These are phyloP conservation scores for Ramalina intermedia DNA, from an alignment of 495 filamentous ascomycete species.

Conservation along the genomic window DNA sequence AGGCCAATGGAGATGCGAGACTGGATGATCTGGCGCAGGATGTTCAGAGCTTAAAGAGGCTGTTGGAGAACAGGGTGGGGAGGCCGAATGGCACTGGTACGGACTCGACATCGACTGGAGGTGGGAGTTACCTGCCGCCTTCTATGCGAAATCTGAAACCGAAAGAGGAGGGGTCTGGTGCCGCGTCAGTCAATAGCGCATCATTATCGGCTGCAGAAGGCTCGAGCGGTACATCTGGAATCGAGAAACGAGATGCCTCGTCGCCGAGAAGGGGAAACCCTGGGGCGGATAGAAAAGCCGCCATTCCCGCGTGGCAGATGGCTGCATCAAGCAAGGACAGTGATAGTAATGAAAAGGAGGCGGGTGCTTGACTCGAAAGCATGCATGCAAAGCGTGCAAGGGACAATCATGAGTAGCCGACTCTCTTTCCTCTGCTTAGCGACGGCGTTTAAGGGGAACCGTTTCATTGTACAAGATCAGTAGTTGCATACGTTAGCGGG, in stretches of 20 bases:
- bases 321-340: slow-evolving; percentile 44
- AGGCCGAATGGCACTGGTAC: slow-evolving; percentile 25
- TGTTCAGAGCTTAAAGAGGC: slow-evolving; percentile 79
- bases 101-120: slow-evolving; percentile 17
- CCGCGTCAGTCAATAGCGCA: background rate
- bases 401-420: too few relatives aligned
- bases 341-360: background rate
- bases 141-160: slow-evolving; percentile 13
- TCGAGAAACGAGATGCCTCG: slow-evolving; percentile 22
- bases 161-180: background rate
- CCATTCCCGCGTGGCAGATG: slow-evolving; percentile 90
- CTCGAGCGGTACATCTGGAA: slow-evolving; percentile 18
- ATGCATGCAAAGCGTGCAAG: too few relatives aligned
- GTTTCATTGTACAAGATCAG: too few relatives aligned
- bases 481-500: too few relatives aligned
- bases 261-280: slow-evolving; percentile 24
- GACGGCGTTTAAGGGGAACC: too few relatives aligned
- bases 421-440: too few relatives aligned
- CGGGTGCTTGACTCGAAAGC: background rate
- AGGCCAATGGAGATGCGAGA: slow-evolving; percentile 64
- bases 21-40: slow-evolving; percentile 77
- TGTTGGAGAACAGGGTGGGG: slow-evolving; percentile 70
- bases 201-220: slow-evolving; percentile 23
- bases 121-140: slow-evolving; percentile 15
- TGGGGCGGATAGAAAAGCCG: slow-evolving; percentile 38